Base-by-base conservation (phyloP, 768 basidiomycete species). In the Hydnomerulius pinastri region DNA sequence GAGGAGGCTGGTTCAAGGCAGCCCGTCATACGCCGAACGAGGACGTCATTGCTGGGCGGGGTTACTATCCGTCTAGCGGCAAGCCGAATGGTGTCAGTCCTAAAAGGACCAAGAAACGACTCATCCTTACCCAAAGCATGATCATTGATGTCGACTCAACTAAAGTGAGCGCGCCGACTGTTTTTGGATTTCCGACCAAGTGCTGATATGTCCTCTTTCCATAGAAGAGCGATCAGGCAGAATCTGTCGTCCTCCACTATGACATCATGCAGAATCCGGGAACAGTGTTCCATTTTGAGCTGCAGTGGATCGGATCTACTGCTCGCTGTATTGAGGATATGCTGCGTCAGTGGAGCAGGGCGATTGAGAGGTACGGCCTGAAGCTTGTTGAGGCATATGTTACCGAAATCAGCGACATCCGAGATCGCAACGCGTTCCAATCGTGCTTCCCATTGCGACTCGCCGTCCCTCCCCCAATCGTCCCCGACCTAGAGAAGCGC, bases 301-400 rank as follows among this genome's bases (percentile, higher is more conserved):
- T 99, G 24, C 91, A 96, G 54, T 99, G 97, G 96, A 87, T 98
- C 33, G 94, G 92, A 2, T 89, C 94, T 2, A 94, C 93, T 1
- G 92, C 94, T 20, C 82, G 90, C 18, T 87, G 86, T 55, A 89
- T 98, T 44, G 95, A 98, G 56, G 93, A 96, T 56, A 80, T 87
- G 44, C 76, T 97, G 20, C 82, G 87, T 32, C 77, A 81, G 44
- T 94, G 93, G 89, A 82, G 81, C 48, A 77, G 90, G 33, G 78
- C 81, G 4, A 90, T 95, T 38, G 94, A 96, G 55, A 80, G 86
- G 43, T 93, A 93, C 53, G 96, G 96, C 3, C 75, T 98, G 48
- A 90, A 84, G 65, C 82, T 99, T 9, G 90, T 98, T 20, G 97
- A 98, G 65, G 91, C 91, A 0, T 94, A 93, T 56, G 92, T 97